Percentiles rank a stretch among this genome's conserved stretches.
Conservation (phyloP, 345 rosid species). For the Boechera stricta region DNA sequence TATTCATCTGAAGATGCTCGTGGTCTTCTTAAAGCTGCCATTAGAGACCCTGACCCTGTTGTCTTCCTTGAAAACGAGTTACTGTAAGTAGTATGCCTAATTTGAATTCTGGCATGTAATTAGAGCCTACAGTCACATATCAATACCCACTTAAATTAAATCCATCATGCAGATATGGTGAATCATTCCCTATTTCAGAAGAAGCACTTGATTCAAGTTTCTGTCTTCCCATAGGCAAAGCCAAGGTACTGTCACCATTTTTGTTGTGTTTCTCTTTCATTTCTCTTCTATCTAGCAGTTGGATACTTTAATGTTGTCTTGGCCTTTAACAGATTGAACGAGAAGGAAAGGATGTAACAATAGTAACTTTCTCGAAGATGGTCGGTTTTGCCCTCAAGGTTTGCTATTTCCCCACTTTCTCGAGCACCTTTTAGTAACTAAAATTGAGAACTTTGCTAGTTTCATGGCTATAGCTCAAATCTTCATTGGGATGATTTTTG, state of each 20-base stretch:
- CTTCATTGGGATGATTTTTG: neutral
- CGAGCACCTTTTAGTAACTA: neutral
- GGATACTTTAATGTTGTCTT: slow-evolving; percentile 21
- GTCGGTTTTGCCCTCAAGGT: slow-evolving; percentile 89
- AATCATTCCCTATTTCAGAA: slow-evolving; percentile 85
- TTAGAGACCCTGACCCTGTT: slow-evolving; percentile 96
- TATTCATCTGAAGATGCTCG: slow-evolving; percentile 94
- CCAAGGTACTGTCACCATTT: slow-evolving; percentile 60
- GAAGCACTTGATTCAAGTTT: slow-evolving; percentile 93
- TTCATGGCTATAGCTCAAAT: neutral
- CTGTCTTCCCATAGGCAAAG: slow-evolving; percentile 95
- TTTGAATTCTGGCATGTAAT: neutral
- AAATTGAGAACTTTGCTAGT: neutral
- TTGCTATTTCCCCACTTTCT: slow-evolving; percentile 36
- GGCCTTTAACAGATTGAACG: slow-evolving; percentile 67
- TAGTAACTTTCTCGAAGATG: slow-evolving; percentile 83
- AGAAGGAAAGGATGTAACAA: slow-evolving; percentile 93
- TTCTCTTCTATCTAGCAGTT: neutral
- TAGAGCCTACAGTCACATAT: slow-evolving; percentile 11
- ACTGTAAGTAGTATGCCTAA: slow-evolving; percentile 58
- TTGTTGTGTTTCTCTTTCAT: neutral
- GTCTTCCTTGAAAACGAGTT: slow-evolving; percentile 95
- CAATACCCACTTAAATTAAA: neutral
- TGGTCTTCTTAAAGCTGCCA: slow-evolving; percentile 92
- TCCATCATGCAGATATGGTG: slow-evolving; percentile 70